Base-by-base conservation (phyloP, 1,139 yeast species). In the Hyphopichia fennica region DNA sequence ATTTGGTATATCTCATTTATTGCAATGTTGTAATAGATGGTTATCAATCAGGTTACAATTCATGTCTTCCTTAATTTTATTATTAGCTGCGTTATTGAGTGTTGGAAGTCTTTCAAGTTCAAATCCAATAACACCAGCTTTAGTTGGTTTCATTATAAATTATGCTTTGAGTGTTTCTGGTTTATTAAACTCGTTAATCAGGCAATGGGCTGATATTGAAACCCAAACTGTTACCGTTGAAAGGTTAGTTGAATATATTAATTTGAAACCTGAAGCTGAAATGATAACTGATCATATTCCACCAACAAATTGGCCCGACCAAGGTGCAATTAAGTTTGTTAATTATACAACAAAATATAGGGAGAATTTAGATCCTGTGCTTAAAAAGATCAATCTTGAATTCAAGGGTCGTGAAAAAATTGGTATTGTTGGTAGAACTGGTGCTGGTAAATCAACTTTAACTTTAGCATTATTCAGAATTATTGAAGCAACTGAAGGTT, bases 341-440 rank as follows among this genome's bases (percentile, higher is more conserved):
- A 45, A 62, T 41, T 63, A 59, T 46, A 47, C 62, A 18, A 58
- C 65, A 9, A 53, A 53, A 35, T 63, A 63, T 44, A 55, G 66
- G 39, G 62, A 58, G 22, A 54, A 56, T 39, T 53, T 63, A 44
- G 65, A 60, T 20, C 62, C 58, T 2, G 65, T 63, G 1, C 51
- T 63, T 43, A 58, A 53, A 39, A 46, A 57, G 32, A 56, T 63
- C 29, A 44, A 44, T n/a, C 41, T 62, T 38, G 51, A 52, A 17
- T 52, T 63, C 39, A 52, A 53, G 30, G 49, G 63, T 2, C 49
- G 54, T 4, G 66, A 63, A 42, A 63, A 63, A 44, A 48, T 63
- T 31, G 67, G 67, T 19, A 61, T 63, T 38, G 67, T 63, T 29
- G 67, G 67, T 3, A 50, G 67, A 42, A 63, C 67, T 3, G 67